Evolutionary conservation across 805 yeast genomes (phyloP).

Genomic region (Wickerhamomyces subpelliculosus): DNA sequence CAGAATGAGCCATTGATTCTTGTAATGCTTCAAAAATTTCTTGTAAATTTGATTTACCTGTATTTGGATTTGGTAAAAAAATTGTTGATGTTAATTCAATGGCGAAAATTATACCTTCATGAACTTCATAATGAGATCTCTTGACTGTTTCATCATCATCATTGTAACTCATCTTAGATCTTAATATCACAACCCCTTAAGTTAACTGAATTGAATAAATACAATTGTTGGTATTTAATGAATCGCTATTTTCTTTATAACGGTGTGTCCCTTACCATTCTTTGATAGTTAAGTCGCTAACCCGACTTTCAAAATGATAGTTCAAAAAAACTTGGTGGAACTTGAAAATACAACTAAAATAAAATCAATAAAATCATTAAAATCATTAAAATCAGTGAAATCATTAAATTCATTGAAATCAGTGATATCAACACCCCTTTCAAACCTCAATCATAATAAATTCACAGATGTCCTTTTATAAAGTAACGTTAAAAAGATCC

Average conservation of each 20-base stretch:
- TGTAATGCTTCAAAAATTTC: slow-evolving; percentile 51
- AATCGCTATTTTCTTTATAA: not conserved
- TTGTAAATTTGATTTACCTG: slow-evolving; percentile 41
- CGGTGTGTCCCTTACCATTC: not conserved
- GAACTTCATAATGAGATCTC: slow-evolving; percentile 32
- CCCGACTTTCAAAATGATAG: too few species aligned
- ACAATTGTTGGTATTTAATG: too few species aligned
- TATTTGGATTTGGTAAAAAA: slow-evolving; percentile 30
- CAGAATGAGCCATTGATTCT: slow-evolving; percentile 58
- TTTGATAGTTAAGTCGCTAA: too few species aligned
- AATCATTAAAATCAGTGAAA: too few species aligned
- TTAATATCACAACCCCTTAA: not conserved
- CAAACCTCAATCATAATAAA: not conserved
- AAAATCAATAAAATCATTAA: too few species aligned
- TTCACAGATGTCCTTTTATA: not conserved
- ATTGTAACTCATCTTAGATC: not conserved
- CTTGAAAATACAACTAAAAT: too few species aligned
- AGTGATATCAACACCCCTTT: not conserved
- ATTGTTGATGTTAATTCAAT: slow-evolving; percentile 48
- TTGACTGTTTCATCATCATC: slow-evolving; percentile 1
- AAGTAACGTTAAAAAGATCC: slow-evolving; percentile 70
- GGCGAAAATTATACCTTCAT: slow-evolving; percentile 59
- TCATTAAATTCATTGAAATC: too few species aligned
- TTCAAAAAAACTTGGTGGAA: too few species aligned
- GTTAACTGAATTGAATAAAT: not conserved